Evolutionary conservation across 495 filamentous ascomycete species (phyloP).

Genomic region (Aspergillus mulundensis): DNA sequence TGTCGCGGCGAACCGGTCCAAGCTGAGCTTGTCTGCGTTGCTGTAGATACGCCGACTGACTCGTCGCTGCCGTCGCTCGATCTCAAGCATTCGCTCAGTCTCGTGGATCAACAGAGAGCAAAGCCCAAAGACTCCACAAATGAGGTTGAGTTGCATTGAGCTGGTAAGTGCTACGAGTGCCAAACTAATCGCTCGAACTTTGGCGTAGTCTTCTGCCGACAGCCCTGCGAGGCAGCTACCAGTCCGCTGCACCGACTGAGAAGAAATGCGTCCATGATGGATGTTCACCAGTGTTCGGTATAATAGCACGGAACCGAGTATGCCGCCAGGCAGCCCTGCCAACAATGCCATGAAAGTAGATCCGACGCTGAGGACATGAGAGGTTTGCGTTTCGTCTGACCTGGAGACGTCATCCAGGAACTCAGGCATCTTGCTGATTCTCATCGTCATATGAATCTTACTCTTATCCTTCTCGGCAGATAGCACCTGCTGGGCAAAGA

Average conservation of each 20-base stretch:
- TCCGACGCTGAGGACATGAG: constrained; percentile 63
- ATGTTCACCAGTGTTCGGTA: constrained; percentile 65
- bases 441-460: constrained; percentile 32
- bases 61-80: constrained; percentile 16
- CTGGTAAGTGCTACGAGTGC: constrained; percentile 37
- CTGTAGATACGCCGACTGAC: constrained; percentile 6
- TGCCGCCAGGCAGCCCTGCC: constrained; percentile 65
- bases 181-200: constrained; percentile 30
- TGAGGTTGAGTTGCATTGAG: constrained; percentile 37
- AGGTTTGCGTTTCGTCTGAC: constrained; percentile 22
- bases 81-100: constrained; percentile 17
- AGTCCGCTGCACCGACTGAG: constrained; percentile 34
- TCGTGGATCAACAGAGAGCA: constrained; percentile 28
- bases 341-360: constrained; percentile 69
- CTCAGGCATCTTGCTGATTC: constrained; percentile 21
- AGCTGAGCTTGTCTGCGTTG: constrained; percentile 15
- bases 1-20: constrained; percentile 28
- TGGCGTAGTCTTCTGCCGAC: constrained; percentile 14
- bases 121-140: constrained; percentile 40
- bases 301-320: constrained; percentile 63
- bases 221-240: constrained; percentile 16
- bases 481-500: constrained; percentile 37
- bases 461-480: constrained; percentile 29
- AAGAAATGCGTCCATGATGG: constrained; percentile 48
- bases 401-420: constrained; percentile 21